Conservation (phyloP, 2,329 filamentous ascomycete species). For the Xylariaceae sp. region DNA sequence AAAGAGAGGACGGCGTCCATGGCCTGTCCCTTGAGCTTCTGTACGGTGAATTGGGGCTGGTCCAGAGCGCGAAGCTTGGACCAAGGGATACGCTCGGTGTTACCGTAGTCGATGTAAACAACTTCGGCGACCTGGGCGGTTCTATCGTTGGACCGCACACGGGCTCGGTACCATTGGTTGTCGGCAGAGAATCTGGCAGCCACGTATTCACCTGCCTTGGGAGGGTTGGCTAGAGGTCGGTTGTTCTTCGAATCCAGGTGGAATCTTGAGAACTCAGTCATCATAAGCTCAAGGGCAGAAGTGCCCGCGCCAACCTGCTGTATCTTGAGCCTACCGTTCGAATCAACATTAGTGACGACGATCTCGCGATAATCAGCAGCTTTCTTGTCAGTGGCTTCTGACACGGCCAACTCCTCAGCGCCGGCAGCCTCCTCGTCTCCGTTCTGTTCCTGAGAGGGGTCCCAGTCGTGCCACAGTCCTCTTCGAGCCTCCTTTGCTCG, state of each 20-base stretch:
- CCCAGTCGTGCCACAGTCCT: slow-evolving; percentile 90
- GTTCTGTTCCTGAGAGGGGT: slow-evolving; percentile 76
- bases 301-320: slow-evolving; percentile 88
- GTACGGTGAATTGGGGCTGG: slow-evolving; percentile 69
- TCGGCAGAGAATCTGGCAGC: slow-evolving; percentile 87
- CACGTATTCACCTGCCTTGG: slow-evolving; percentile 88
- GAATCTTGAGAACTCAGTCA: slow-evolving; percentile 87
- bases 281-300: slow-evolving; percentile 75
- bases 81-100: slow-evolving; percentile 86
- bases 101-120: slow-evolving; percentile 93
- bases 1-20: slow-evolving; percentile 82
- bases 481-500: slow-evolving; percentile 84
- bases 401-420: slow-evolving; percentile 47
- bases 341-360: slow-evolving; percentile 83
- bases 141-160: slow-evolving; percentile 87
- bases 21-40: slow-evolving; percentile 83
- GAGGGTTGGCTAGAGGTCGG: slow-evolving; percentile 64
- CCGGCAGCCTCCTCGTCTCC: slow-evolving; percentile 51
- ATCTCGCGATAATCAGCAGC: slow-evolving; percentile 84
- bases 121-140: slow-evolving; percentile 84
- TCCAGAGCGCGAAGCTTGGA: slow-evolving; percentile 73
- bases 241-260: slow-evolving; percentile 80
- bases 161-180: slow-evolving; percentile 89
- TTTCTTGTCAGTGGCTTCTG: slow-evolving; percentile 57
- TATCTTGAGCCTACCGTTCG: slow-evolving; percentile 77